phyloP scores from a whole-genome alignment of 164 flowering plant genomes.

The Kalanchoe fedtschenkoi region DNA sequence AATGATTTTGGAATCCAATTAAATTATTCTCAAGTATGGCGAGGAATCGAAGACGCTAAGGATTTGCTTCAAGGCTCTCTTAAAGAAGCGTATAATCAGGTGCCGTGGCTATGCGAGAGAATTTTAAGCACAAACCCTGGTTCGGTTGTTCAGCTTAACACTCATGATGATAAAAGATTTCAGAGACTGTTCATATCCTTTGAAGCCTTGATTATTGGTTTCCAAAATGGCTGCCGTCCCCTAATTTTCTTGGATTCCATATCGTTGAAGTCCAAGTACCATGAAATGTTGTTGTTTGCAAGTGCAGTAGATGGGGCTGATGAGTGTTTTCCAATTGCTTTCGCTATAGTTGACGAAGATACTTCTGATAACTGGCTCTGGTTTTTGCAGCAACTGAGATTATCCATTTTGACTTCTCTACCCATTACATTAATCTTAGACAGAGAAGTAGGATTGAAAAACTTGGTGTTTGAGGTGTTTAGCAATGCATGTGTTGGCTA shows the following conservation, averaged over 20 bases:
- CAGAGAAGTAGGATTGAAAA: slow-evolving; percentile 35
- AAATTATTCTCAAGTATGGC: slow-evolving; percentile 32
- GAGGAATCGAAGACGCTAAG: slow-evolving; percentile 31
- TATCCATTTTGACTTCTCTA: slow-evolving; percentile 24
- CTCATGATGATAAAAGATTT: slow-evolving; percentile 23
- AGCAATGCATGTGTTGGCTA: slow-evolving; percentile 38
- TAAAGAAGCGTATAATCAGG: slow-evolving; percentile 26
- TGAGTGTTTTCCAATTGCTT: slow-evolving; percentile 50
- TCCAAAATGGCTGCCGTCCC: slow-evolving; percentile 36
- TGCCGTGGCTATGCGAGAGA: slow-evolving; percentile 28
- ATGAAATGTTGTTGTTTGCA: slow-evolving; percentile 48
- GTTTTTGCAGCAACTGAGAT: slow-evolving; percentile 45
- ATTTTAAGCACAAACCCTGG: slow-evolving; percentile 36
- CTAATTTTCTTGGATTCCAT: slow-evolving; percentile 32
- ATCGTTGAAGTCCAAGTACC: slow-evolving; percentile 46
- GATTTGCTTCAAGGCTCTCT: slow-evolving; percentile 32
- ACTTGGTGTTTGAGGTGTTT: slow-evolving; percentile 35
- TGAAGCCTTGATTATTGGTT: slow-evolving; percentile 28
- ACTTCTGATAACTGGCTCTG: slow-evolving; percentile 49
- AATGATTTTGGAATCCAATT: slow-evolving; percentile 33
- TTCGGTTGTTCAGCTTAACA: slow-evolving; percentile 18
- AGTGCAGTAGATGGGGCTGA: slow-evolving; percentile 58
- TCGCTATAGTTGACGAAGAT: slow-evolving; percentile 48
- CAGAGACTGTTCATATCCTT: slow-evolving; percentile 32
- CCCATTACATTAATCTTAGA: slow-evolving; percentile 52